Conservation (phyloP, 805 yeast genomes). For the Clavispora asparagi region DNA sequence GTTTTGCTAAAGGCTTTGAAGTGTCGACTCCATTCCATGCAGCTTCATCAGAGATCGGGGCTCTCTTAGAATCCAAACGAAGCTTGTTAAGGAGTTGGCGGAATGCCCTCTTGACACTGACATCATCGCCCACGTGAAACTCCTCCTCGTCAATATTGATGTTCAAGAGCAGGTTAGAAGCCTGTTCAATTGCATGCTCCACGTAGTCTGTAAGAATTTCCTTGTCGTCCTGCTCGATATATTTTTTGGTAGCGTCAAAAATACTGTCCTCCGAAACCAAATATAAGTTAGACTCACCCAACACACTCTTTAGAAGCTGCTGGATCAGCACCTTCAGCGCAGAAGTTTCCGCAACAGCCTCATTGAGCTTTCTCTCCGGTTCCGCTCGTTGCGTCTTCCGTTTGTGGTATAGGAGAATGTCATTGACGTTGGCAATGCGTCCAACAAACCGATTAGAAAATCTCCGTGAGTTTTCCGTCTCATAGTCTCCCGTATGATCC, state of each 20-base stretch:
- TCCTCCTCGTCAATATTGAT: slow-evolving; percentile 39
- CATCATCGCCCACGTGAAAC: slow-evolving; percentile 24
- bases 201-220: slow-evolving; percentile 61
- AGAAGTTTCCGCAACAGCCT: background rate
- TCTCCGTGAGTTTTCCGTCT: slow-evolving; percentile 84
- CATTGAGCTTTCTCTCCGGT: slow-evolving; percentile 10
- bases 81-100: slow-evolving; percentile 14
- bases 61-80: slow-evolving; percentile 8
- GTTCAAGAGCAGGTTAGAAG: slow-evolving; percentile 43
- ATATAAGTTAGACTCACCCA: slow-evolving; percentile 59
- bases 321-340: slow-evolving; percentile 33
- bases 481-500: slow-evolving; percentile 86
- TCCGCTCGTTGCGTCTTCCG: slow-evolving; percentile 27
- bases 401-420: slow-evolving; percentile 68
- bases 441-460: slow-evolving; percentile 91
- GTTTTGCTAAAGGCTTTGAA: background rate
- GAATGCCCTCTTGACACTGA: slow-evolving; percentile 9
- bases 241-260: slow-evolving; percentile 63
- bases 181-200: slow-evolving; percentile 48
- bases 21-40: background rate
- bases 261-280: slow-evolving; percentile 74
- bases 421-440: slow-evolving; percentile 84
- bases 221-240: slow-evolving; percentile 81
- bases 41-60: slow-evolving; percentile 2
- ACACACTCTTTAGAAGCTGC: slow-evolving; percentile 55